Conservation (phyloP, 2,329 filamentous ascomycete species). For the Pseudogymnoascus sp. region DNA sequence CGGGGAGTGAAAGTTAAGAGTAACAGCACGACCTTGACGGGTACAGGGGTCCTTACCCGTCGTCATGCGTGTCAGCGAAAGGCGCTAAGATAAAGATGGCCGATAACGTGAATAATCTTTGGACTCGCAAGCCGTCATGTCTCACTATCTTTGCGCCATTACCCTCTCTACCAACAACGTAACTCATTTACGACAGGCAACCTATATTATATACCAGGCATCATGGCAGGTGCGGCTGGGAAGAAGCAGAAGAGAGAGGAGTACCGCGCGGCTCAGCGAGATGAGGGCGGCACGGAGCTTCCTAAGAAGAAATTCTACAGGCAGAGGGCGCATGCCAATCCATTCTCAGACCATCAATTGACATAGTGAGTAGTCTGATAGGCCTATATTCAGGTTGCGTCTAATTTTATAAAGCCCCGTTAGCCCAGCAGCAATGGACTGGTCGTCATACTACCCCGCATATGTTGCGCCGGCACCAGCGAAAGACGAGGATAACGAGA, state of each 20-base stretch:
- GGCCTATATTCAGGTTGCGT: neutral
- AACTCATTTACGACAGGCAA: neutral
- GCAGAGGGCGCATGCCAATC: conserved; percentile 94
- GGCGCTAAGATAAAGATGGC: conserved; percentile 7
- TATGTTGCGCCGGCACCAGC: conserved; percentile 46
- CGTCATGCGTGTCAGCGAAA: conserved; percentile 4
- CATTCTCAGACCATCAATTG: conserved; percentile 89
- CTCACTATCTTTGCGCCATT: conserved; percentile 1
- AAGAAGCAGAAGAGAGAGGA: conserved; percentile 61
- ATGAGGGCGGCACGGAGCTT: conserved; percentile 43
- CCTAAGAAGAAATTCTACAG: conserved; percentile 95
- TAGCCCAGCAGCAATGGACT: conserved; percentile 80
- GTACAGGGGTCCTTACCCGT: conserved; percentile 7
- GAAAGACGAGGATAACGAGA: conserved; percentile 26
- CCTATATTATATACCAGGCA: neutral
- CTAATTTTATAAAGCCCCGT: conserved; percentile 52
- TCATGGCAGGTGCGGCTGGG: conserved; percentile 40
- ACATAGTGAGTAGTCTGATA: conserved; percentile 60
- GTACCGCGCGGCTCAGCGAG: conserved; percentile 50
- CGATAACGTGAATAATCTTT: conserved; percentile 9
- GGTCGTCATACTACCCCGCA: conserved; percentile 75
- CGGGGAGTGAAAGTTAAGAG: neutral
- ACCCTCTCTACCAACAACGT: neutral
- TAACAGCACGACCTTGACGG: conserved; percentile 7
- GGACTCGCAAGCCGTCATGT: conserved; percentile 1